These are phyloP conservation scores for Sphaerulina musiva DNA, from an alignment of 2,329 filamentous ascomycete species.

Conservation along the genomic window DNA sequence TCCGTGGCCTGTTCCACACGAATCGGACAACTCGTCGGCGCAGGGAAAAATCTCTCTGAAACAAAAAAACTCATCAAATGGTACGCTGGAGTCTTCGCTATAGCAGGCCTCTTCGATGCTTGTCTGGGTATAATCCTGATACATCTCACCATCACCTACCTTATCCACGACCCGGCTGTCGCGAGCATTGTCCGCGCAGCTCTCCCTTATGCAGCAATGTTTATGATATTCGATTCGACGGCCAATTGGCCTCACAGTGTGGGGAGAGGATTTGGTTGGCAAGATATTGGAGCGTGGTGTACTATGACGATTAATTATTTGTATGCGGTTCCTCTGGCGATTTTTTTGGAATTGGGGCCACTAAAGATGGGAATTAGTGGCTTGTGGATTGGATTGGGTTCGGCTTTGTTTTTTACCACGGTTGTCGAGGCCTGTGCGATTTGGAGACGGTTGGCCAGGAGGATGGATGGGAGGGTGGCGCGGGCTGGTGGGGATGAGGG, in stretches of 20 bases:
- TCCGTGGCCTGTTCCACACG: constrained; percentile 37
- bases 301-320: constrained; percentile 37
- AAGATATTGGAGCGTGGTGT: constrained; percentile 35
- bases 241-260: constrained; percentile 36
- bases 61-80: constrained; percentile 23
- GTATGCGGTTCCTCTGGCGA: constrained; percentile 35
- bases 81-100: constrained; percentile 30
- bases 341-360: constrained; percentile 34
- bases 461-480: constrained; percentile 2
- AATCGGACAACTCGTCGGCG: constrained; percentile 35
- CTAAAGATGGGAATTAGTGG: constrained; percentile 33
- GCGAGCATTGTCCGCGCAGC: constrained; percentile 31
- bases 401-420: constrained; percentile 15
- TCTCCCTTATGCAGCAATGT: constrained; percentile 34
- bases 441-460: constrained; percentile 9
- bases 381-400: constrained; percentile 33
- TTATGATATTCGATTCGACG: constrained; percentile 36
- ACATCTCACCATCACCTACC: constrained; percentile 30
- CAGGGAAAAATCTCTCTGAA: too few relatives aligned
- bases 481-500: not conserved
- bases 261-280: constrained; percentile 35
- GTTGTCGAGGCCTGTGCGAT: constrained; percentile 10
- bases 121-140: constrained; percentile 29
- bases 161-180: constrained; percentile 35
- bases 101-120: constrained; percentile 34